A percentile compares a stretch with the other conserved stretches of the same genome.
Conservation (phyloP, 495 filamentous ascomycete genomes). For the Penicillium angulare region DNA sequence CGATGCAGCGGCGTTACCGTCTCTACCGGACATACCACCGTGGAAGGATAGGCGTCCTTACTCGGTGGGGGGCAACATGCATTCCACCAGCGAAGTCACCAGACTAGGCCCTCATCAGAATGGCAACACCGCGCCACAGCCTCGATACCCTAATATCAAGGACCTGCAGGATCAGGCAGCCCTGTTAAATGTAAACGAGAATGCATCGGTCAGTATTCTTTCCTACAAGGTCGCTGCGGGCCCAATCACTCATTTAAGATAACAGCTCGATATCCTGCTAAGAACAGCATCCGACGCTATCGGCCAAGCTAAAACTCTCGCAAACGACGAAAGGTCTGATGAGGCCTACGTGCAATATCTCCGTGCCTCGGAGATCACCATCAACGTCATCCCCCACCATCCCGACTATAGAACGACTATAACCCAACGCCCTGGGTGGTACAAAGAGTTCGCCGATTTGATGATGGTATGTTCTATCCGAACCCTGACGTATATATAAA, state of each 20-base stretch:
- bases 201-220: conserved; percentile 39
- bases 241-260: conserved; percentile 16
- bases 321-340: conserved; percentile 55
- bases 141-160: conserved; percentile 67
- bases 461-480: conserved; percentile 33
- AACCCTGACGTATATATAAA: no score
- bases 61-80: conserved; percentile 31
- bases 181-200: conserved; percentile 39
- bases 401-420: conserved; percentile 54
- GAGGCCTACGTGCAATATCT: conserved; percentile 75
- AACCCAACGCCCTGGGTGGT: conserved; percentile 35
- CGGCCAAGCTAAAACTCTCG: conserved; percentile 29
- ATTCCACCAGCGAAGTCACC: conserved; percentile 25
- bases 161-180: conserved; percentile 60
- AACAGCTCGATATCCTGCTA: conserved; percentile 36
- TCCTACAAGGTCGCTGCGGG: background rate
- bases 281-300: conserved; percentile 37
- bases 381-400: conserved; percentile 70
- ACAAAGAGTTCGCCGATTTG: conserved; percentile 41
- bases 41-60: conserved; percentile 36
- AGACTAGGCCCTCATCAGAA: conserved; percentile 27
- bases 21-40: conserved; percentile 35
- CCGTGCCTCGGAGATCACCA: conserved; percentile 70
- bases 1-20: conserved; percentile 45
- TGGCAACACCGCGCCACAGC: conserved; percentile 20